These are phyloP conservation scores for Tolypocladium guangdongense DNA, from an alignment of 2,329 filamentous ascomycete species.

Conservation along the genomic window DNA sequence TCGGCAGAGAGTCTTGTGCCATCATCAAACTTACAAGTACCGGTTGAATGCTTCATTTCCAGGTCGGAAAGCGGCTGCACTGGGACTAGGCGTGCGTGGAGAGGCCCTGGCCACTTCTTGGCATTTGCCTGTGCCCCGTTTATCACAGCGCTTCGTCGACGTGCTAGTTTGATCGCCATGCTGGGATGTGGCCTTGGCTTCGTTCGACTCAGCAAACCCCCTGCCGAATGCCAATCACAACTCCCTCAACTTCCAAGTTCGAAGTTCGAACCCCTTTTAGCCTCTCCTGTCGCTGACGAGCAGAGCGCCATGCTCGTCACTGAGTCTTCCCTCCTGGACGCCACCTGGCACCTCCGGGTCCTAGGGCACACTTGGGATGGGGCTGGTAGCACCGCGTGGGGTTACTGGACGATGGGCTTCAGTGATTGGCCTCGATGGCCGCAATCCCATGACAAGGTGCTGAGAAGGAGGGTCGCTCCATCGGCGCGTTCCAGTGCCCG, in stretches of 20 bases:
- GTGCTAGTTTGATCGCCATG: background rate
- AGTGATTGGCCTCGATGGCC: background rate
- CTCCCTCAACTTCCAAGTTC: background rate
- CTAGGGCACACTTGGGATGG: too few relatives aligned
- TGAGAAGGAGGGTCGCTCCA: background rate
- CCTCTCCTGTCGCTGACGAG: background rate
- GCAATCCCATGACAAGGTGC: background rate
- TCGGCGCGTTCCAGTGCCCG: background rate
- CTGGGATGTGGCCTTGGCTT: background rate
- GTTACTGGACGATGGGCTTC: background rate
- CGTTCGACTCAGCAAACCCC: background rate
- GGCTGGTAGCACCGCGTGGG: background rate
- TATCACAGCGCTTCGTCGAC: background rate
- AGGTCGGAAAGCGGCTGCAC: background rate
- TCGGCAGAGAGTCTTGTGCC: background rate
- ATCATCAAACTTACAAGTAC: background rate
- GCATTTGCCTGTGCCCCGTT: background rate
- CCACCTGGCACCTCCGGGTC: background rate
- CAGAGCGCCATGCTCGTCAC: background rate
- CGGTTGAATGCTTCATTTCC: background rate
- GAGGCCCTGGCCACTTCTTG: too few relatives aligned
- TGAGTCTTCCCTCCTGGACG: background rate
- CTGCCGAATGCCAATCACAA: background rate
- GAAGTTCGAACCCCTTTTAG: too few relatives aligned
- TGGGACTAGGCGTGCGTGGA: too few relatives aligned